Evolutionary conservation across 2,329 filamentous ascomycete species (phyloP).

Genomic region (Chrysoporthe deuterocubensis): DNA sequence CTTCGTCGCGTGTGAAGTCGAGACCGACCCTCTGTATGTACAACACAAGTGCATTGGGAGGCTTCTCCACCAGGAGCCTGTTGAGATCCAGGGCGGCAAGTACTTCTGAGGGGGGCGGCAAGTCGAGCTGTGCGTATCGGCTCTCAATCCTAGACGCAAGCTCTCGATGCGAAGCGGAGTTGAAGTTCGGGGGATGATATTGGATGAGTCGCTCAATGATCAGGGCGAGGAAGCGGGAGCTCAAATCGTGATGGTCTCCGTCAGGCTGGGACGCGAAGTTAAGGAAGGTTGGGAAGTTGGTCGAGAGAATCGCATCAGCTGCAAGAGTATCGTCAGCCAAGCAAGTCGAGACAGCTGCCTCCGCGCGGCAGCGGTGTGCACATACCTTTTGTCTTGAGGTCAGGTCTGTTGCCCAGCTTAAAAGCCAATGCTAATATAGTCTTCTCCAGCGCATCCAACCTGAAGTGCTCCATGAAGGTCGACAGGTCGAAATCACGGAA

Average conservation of each 20-base stretch:
- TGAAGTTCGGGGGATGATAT: slow-evolving; percentile 85
- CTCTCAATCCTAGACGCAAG: slow-evolving; percentile 68
- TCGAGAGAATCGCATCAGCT: slow-evolving; percentile 91
- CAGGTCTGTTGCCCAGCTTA: slow-evolving; percentile 77
- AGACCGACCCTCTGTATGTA: slow-evolving; percentile 76
- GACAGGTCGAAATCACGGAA: slow-evolving; percentile 97
- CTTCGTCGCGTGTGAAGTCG: slow-evolving; percentile 75
- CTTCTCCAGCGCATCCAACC: slow-evolving; percentile 85
- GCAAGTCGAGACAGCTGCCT: slow-evolving; percentile 45
- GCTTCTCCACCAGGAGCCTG: slow-evolving; percentile 64
- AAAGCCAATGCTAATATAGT: slow-evolving; percentile 87
- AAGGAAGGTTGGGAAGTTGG: slow-evolving; percentile 77
- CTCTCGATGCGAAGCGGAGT: slow-evolving; percentile 73
- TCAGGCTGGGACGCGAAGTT: slow-evolving; percentile 72
- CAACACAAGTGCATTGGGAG: slow-evolving; percentile 61
- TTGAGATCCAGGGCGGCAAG: slow-evolving; percentile 72
- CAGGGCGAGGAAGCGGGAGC: slow-evolving; percentile 72
- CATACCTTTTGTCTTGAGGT: slow-evolving; percentile 87
- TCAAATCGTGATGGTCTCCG: slow-evolving; percentile 68
- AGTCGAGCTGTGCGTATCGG: slow-evolving; percentile 68
- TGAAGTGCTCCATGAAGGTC: slow-evolving; percentile 95
- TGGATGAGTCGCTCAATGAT: slow-evolving; percentile 87
- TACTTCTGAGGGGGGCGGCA: slow-evolving; percentile 65
- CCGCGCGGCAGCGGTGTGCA: slow-evolving; percentile 6
- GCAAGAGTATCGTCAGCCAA: slow-evolving; percentile 14